Evolutionary conservation across 1,139 yeast genomes (phyloP), one percentile per base, ranked within the genome.

Genomic region (Geotrichum bryndzae): DNA sequence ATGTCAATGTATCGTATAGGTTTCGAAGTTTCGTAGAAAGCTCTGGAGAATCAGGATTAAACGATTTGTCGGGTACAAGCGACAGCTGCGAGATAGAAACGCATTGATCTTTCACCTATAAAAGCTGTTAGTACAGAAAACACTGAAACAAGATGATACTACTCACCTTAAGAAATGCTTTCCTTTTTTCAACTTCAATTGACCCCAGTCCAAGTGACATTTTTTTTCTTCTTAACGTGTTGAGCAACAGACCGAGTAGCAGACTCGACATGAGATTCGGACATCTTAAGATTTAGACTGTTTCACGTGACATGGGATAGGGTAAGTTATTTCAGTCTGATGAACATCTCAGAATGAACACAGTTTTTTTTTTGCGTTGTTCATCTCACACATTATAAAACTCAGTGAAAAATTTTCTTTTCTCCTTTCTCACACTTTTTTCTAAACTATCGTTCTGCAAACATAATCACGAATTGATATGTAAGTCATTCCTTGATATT

Each of bases 21-120:
- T 51, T 45, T 31, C 63, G 62, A 38, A 82, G 66, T 0, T 79
- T 72, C 6, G 70, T 66, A 1, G 74, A 62, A 7, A 80, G 67
- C 18, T 65, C 65, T 3, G 60, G 52, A 4, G 78, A 69, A 27
- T 69, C 65, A 3, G 76, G 73, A 66, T 76, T 72, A 60, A 75
- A 74, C 0, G 66, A 57, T 6, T 71, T 73, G 1, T 67, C 68
- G 11, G 81, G 79, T 3, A 79, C 73, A 59, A 82, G 73, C 1
- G 84, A 75, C 6, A 76, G 59, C 56, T 76, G 74, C 0, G 84
- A 80, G 25, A 82, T 67, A 0, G 67, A 70, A 15, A 82, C 76
- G 70, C 85, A 82, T 46, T 60, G 60, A 41, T 53, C 61, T 59
- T 63, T 66, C 48, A 68, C 57, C 60, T 59, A 35, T 18, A 25